Percentiles rank a stretch among this genome's conserved stretches.
Evolutionary conservation across 139 green algal species (phyloP).

Genomic region (Picochlorum sp.): DNA sequence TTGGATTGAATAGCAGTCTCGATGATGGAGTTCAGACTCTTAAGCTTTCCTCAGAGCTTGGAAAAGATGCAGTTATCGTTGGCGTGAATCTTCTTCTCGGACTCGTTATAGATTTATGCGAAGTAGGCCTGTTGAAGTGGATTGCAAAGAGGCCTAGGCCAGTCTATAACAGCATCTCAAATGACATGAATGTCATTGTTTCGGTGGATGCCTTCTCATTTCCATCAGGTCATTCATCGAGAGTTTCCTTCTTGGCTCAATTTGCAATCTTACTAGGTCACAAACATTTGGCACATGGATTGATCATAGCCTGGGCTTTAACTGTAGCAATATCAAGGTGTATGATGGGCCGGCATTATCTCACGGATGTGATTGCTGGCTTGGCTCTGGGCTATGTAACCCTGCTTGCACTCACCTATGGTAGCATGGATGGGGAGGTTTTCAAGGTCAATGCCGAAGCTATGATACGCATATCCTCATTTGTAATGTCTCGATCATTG

Average conservation of each 20-base stretch:
- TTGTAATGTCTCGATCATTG: no score
- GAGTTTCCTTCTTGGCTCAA: slow-evolving; percentile 38
- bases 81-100: slow-evolving; percentile 24
- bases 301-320: slow-evolving; percentile 21
- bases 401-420: slow-evolving; percentile 27
- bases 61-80: no score
- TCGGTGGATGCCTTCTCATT: slow-evolving; percentile 52
- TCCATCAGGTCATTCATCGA: slow-evolving; percentile 48
- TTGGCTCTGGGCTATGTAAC: slow-evolving; percentile 33
- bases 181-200: slow-evolving; percentile 48
- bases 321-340: slow-evolving; percentile 35
- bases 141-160: slow-evolving; percentile 32
- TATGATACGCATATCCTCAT: not conserved
- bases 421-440: not conserved
- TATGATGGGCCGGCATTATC: slow-evolving; percentile 52
- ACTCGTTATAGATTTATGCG: slow-evolving; percentile 39
- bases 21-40: no score
- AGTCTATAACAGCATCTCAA: slow-evolving; percentile 37
- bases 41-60: no score
- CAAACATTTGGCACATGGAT: not conserved
- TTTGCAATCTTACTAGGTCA: slow-evolving; percentile 20
- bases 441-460: not conserved
- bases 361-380: slow-evolving; percentile 43
- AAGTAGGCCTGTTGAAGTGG: slow-evolving; percentile 43
- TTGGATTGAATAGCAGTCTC: no score